Evolutionary conservation across 2,329 filamentous ascomycete genomes (phyloP), one percentile per base, ranked within the genome.

Genomic region (Aspergillus sp.): DNA sequence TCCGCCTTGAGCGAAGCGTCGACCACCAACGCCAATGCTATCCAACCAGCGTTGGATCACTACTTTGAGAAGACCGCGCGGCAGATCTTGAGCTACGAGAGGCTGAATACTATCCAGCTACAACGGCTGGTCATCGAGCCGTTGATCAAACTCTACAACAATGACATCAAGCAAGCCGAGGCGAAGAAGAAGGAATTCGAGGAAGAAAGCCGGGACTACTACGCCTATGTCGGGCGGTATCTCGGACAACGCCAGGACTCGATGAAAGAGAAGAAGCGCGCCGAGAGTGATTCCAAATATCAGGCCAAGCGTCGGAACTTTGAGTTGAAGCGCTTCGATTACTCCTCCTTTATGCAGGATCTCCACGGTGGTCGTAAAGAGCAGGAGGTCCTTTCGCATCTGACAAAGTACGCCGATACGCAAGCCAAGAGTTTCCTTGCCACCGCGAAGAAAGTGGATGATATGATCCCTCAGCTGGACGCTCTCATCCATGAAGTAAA

Each of bases 291-390:
- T 71, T 88, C 89, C 29, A 99, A 99, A 68, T 99, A 97, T 68
- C 93, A 97, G 70, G 86, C 82, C 43, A 97, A 97, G 76, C 85
- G 92, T 60, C 87, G 90, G 42, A 96, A 91, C 62, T 99, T 99
- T 65, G 94, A 99, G 76, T 81, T 99, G 52, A 97, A 96, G 76
- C 87, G 95, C 9, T 99, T 99, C 65, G 95, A 99, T 72, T 99
- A 99, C 71, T 97, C 93, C 3, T 96, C 91, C 13, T 99, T 97
- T 68, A 96, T 99, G 89, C 93, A 97, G 66, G 94, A 99, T 76
- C 80, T 99, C n/a, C 94, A 97, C 58, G 94, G 94, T 25, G 94
- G 94, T n/a, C 87, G 94, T 57, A 99, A 97, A 70, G 94, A 99
- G 65, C 94, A 97, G 67, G 94, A 99, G 70, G 89, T 99, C 4